Evolutionary conservation across 2,329 filamentous ascomycete species (phyloP), one percentile per base, ranked within the genome.

Genomic region (Nothophoma quercina): DNA sequence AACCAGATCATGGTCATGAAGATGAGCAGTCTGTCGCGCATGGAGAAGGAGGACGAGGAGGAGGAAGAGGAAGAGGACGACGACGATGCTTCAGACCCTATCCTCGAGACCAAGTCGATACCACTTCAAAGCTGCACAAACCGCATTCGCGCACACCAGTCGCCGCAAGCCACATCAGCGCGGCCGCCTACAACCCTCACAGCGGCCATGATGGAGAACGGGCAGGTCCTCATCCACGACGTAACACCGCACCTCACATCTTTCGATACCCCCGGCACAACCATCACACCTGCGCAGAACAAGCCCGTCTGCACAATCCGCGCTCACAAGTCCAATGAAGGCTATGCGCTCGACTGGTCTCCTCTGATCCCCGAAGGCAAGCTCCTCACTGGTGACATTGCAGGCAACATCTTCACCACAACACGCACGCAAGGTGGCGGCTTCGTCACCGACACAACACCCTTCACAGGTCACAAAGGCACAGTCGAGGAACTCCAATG

Each of bases 311-410:
- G 85, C 61, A 97, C 91, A 2, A 87, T 99, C 64, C 86, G 90
- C 64, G 91, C 93, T 64, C 95, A 99, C 83, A 93, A 93, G 78
- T 80, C 87, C 10, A 75, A 73, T 55, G 95, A 99, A 80, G 95
- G 95, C 40, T 99, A 98, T 74, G 95, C 91, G 0, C 77, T 99
- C n/a, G 95, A 97, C 77, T 99, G 95, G 95, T 96, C 93, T 21
- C 90, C 91, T 1, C 74, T 91, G 8, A 83, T 90, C 36, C 85
- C 91, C 0, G 83, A 87, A 38, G 93, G 93, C 53, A 95, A 93
- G 76, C 86, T 99, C 3, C 78, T 96, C 36, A 97, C 93, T 0
- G 95, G 95, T 59, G 95, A 99, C 76, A 91, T 93, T 70, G 84
- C 93, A 62, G 95, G 95, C 53, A 81, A 89, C 56, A 97, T 99